Base-by-base conservation (phyloP, 345 rosid genomes). In the Euphorbia peplus region DNA sequence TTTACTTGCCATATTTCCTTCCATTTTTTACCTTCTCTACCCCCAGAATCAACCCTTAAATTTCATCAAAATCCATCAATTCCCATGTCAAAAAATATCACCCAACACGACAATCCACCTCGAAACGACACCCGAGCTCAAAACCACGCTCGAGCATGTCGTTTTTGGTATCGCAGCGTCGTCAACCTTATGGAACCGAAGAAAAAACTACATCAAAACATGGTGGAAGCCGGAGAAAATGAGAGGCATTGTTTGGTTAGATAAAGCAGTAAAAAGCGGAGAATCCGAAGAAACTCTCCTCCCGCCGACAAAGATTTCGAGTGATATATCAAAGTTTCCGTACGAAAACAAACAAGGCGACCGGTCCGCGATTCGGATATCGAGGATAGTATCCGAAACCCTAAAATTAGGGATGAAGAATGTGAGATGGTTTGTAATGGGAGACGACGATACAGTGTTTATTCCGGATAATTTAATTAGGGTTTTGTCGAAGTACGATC, bases 341-440 rank as follows among this genome's bases (percentile, higher is more conserved):
- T 87, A 91, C 70, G 73, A 42, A 3, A 78, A 86, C 69, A 56
- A 52, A 0, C 72, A 69, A 1, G 96, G 95, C 0, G 71, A 83
- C 60, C 71, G 83, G 8, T 87, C 95, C 3, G 96, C 87, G 15
- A 76, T 91, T 16, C 77, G 97, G 65, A 80, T 91, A 30, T 83
- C 96, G 0, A 64, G 96, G 29, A 79, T 90, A 8, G 86, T 87
- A 3, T 83, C 95, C 1, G 93, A 92, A 69, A 87, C 88, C 2
- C 67, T 88, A 42, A 80, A 84, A 74, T 74, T 79, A 1, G 79
- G 82, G 1, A 57, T 83, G 67, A 71, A 80, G 70, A 72, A 74
- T 5, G 85, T 84, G 78, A 76, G 96, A 68, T 90, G 96, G 95
- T 80, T 92, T 24, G 98, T 90, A 39, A 87, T 90, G 95, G 95